These are phyloP conservation scores for Phytophthora foliorum DNA, from an alignment of 352 stramenopile species.

Conservation along the genomic window DNA sequence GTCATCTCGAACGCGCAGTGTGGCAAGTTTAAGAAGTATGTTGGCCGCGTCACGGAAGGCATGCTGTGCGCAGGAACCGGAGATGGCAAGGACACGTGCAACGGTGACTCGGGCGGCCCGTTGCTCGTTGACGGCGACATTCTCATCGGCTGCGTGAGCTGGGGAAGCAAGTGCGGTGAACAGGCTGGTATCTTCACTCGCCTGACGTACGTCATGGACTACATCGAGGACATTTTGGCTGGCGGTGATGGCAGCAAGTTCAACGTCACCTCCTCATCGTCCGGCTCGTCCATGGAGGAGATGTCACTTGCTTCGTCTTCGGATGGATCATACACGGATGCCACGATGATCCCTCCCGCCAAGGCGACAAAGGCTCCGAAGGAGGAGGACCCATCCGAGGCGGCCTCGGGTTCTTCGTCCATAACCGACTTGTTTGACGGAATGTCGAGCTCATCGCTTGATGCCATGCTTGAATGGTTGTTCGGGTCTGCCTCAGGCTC, in stretches of 20 bases:
- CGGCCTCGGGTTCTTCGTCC: not conserved
- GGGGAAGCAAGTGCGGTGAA: slow-evolving; percentile 67
- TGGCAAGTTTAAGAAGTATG: slow-evolving; percentile 54
- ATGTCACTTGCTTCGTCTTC: slow-evolving; percentile 1
- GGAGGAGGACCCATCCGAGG: not conserved
- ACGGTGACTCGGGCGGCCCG: slow-evolving; percentile 76
- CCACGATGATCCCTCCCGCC: slow-evolving; percentile 1
- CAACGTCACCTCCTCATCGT: slow-evolving; percentile 11
- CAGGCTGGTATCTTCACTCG: slow-evolving; percentile 65
- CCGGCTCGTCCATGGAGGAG: slow-evolving; percentile 2
- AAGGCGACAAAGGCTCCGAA: slow-evolving; percentile 9
- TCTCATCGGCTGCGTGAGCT: slow-evolving; percentile 72
- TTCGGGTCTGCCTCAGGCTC: not conserved
- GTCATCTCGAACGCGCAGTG: slow-evolving; percentile 70
- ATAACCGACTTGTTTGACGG: not conserved
- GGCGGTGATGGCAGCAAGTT: slow-evolving; percentile 41
- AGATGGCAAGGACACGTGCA: slow-evolving; percentile 62
- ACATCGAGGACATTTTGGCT: slow-evolving; percentile 66
- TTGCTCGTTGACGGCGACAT: slow-evolving; percentile 54
- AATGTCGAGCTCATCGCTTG: not conserved
- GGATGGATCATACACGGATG: slow-evolving; percentile 1
- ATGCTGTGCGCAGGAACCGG: slow-evolving; percentile 71
- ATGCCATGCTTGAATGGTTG: not conserved
- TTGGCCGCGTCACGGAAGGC: slow-evolving; percentile 59
- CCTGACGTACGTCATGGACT: slow-evolving; percentile 65